Base-by-base conservation (phyloP, 139 green algal genomes). In the Trebouxia sp. region DNA sequence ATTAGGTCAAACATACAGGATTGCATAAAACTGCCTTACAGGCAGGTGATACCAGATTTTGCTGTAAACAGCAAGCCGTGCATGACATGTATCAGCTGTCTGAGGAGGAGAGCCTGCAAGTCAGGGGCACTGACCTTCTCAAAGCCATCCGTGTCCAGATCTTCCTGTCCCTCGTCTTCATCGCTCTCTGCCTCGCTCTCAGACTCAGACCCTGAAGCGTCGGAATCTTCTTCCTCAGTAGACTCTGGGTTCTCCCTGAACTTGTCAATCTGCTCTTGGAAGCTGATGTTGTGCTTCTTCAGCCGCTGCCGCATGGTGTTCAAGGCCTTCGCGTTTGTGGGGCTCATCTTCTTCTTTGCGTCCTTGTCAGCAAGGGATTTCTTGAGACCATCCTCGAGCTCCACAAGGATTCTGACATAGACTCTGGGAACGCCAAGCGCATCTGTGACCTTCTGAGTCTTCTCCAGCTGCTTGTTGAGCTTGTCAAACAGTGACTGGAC, bases 391-490 rank as follows among this genome's bases (percentile, higher is more conserved):
- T 99, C 96, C 85, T 99, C 97, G 45, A 99, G 89, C 87, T 95
- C 91, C 0, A 95, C 89, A 38, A 99, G 80, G 51, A 97, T 87
- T 62, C 89, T 88, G n/a, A 98, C 80, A 84, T 98, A 99, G 7
- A 90, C 78, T 17, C 92, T 88, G 0, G 97, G 97, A 26, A 78
- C 83, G 20, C 75, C 74, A 58, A 90, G 43, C 8, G 56, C 75
- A 26, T 87, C 48, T 12, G 66, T 79, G 32, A 87, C 83, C 82
- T 93, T 95, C 65, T 86, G 84, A 30, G 86, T 85, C 83, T 95
- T 97, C 82, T 99, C 96, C 53, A 99, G 85, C 82, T 98, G 96
- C 91, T 98, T 97, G 88, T 99, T 97, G n/a, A 99, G 86, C 88
- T 97, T 97, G 58, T 99, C 95, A 79, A 98, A 99, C 50, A 97